phyloP scores from a whole-genome alignment of 345 rosid species.

The Ceriops zippeliana region DNA sequence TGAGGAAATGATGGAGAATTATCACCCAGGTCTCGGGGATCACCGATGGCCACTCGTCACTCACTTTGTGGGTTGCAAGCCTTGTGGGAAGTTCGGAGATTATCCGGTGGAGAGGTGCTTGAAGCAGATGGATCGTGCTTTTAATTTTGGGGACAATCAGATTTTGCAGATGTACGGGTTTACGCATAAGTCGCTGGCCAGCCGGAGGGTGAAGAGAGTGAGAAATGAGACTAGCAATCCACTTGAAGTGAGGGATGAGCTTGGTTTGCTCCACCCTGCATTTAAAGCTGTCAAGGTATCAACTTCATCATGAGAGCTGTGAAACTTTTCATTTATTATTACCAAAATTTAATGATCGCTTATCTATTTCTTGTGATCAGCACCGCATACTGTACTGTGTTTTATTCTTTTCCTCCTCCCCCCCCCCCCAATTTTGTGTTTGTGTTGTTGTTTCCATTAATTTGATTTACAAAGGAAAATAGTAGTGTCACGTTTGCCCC shows the following conservation, averaged over 20 bases:
- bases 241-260: constrained; percentile 11
- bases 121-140: constrained; percentile 74
- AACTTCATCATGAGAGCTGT: constrained; percentile 6
- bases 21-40: constrained; percentile 65
- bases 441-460: too few species aligned
- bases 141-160: constrained; percentile 70
- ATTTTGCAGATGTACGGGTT: constrained; percentile 68
- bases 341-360: not conserved
- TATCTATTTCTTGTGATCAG: constrained; percentile 1
- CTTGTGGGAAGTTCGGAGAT: constrained; percentile 68
- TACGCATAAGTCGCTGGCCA: constrained; percentile 41
- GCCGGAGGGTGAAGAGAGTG: not conserved
- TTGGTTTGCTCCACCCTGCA: constrained; percentile 27
- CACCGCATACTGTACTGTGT: not conserved
- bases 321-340: constrained; percentile 6
- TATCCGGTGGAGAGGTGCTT: constrained; percentile 64
- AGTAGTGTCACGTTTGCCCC: too few species aligned
- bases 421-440: too few species aligned
- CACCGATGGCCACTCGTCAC: constrained; percentile 77
- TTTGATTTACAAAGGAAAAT: too few species aligned
- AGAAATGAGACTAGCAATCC: not conserved
- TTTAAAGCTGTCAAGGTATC: constrained; percentile 26
- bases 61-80: constrained; percentile 81
- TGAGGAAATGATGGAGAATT: constrained; percentile 67
- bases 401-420: too few species aligned